Conservation (phyloP, 2,329 filamentous ascomycete genomes). For the Cladobotryum protrusum region DNA sequence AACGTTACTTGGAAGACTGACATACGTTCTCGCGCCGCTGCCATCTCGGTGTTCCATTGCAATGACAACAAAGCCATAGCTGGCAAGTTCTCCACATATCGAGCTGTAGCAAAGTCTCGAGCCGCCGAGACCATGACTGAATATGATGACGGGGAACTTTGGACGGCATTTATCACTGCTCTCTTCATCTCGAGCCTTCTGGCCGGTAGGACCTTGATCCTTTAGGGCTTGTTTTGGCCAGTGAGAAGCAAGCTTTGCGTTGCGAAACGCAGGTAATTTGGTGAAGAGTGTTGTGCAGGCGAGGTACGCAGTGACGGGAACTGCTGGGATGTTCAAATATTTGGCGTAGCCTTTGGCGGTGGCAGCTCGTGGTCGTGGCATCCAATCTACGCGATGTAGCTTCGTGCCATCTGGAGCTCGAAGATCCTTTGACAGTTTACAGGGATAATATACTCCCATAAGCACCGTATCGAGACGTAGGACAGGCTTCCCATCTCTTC, state of each 20-base stretch:
- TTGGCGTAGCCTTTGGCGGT: constrained; percentile 57
- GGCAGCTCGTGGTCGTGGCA: constrained; percentile 50
- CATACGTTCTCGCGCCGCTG: constrained; percentile 53
- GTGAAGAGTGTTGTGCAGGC: constrained; percentile 55
- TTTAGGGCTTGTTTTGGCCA: constrained; percentile 40
- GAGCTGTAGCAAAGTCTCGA: constrained; percentile 57
- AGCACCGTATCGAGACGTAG: constrained; percentile 50
- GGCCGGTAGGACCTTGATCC: constrained; percentile 28
- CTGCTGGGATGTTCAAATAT: constrained; percentile 48
- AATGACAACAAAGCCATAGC: constrained; percentile 59
- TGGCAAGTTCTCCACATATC: constrained; percentile 60
- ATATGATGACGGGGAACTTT: constrained; percentile 56
- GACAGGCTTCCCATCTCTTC: constrained; percentile 32
- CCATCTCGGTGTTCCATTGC: constrained; percentile 62
- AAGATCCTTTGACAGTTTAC: constrained; percentile 30
- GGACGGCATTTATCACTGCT: constrained; percentile 25
- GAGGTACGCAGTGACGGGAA: constrained; percentile 46
- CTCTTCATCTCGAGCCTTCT: constrained; percentile 19
- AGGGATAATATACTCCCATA: constrained; percentile 61
- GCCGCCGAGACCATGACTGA: constrained; percentile 61
- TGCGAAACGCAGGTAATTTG: constrained; percentile 58
- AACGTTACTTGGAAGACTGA: constrained; percentile 46
- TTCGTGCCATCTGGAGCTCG: constrained; percentile 25
- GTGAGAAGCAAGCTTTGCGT: constrained; percentile 50
- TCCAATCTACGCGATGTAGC: constrained; percentile 53